Conservation (phyloP, 2,329 filamentous ascomycete species). For the Curvularia verruculosa region DNA sequence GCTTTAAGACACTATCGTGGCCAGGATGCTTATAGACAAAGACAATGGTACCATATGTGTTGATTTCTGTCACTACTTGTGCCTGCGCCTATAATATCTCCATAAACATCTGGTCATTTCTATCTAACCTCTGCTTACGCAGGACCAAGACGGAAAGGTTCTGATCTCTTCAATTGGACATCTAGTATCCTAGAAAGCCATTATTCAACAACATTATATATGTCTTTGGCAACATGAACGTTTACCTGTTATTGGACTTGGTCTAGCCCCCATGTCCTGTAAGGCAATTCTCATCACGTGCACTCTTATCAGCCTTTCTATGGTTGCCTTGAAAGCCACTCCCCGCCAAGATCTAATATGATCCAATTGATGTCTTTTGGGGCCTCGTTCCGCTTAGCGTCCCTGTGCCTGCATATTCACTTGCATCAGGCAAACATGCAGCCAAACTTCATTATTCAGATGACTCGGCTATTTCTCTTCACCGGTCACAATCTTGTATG, state of each 20-base stretch:
- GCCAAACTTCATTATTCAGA: background rate
- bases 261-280: background rate
- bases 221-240: background rate
- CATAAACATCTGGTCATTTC: background rate
- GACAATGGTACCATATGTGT: no score
- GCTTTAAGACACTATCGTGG: background rate
- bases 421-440: background rate
- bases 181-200: no score
- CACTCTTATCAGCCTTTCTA: background rate
- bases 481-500: background rate
- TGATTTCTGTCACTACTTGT: no score
- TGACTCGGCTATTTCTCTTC: background rate
- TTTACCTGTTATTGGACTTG: background rate
- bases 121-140: background rate
- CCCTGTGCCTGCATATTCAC: background rate
- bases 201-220: background rate
- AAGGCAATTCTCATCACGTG: background rate
- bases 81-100: background rate
- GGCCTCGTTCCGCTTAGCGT: constrained; percentile 1
- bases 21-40: no score
- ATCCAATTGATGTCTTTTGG: background rate
- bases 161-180: no score
- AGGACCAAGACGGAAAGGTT: background rate
- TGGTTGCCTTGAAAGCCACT: background rate
- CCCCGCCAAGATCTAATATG: background rate